These are phyloP conservation scores for Candolleomyces aberdarensis DNA, from an alignment of 768 basidiomycete genomes.

Conservation along the genomic window DNA sequence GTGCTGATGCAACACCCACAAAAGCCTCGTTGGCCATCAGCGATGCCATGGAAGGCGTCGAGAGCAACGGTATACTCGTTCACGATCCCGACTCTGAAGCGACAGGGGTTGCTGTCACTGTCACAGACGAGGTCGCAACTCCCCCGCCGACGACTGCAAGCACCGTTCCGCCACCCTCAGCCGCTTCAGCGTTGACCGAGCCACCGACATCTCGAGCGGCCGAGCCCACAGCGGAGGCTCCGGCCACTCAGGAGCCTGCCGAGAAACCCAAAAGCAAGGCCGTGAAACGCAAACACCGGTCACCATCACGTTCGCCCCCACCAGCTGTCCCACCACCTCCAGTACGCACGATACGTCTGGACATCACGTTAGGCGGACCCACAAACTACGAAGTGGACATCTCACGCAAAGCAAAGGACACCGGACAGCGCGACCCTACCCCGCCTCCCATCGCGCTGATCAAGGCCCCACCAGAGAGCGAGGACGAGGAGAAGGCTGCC, in stretches of 20 bases:
- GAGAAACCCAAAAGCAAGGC: slow-evolving; percentile 18
- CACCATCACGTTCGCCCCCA: slow-evolving; percentile 53
- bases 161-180: neutral
- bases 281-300: slow-evolving; percentile 28
- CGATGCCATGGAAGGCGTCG: neutral
- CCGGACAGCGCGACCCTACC: slow-evolving; percentile 62
- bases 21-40: neutral
- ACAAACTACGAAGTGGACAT: slow-evolving; percentile 76
- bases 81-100: slow-evolving; percentile 4
- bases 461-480: slow-evolving; percentile 48
- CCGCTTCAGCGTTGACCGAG: neutral
- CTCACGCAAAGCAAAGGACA: slow-evolving; percentile 49
- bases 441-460: slow-evolving; percentile 51
- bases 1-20: neutral
- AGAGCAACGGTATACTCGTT: slow-evolving; percentile 10
- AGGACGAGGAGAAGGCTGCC: slow-evolving; percentile 32
- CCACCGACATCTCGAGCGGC: neutral
- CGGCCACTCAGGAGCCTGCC: slow-evolving; percentile 7
- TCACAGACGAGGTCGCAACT: neutral
- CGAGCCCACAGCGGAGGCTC: neutral
- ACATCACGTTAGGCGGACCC: slow-evolving; percentile 69
- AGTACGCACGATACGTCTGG: slow-evolving; percentile 62
- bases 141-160: neutral
- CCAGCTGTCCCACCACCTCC: slow-evolving; percentile 52
- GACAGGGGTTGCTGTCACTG: too few species aligned